Base-by-base conservation (phyloP, 2,329 filamentous ascomycete genomes). In the Chaetomium sp. region DNA sequence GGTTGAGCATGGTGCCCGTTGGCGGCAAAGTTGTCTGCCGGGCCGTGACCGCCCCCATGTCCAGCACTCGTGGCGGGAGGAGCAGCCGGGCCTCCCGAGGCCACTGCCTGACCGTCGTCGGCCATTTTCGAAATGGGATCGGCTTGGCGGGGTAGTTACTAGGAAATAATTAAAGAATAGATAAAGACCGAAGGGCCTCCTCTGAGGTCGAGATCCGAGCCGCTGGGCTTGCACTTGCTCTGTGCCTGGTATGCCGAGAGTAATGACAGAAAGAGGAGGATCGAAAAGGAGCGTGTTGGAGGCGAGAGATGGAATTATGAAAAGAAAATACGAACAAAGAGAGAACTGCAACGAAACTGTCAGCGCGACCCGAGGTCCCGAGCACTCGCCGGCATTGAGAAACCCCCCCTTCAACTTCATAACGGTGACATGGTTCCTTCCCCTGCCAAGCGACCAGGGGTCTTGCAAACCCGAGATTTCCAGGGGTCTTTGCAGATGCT, bases 391-490 rank as follows among this genome's bases (percentile, higher is more conserved):
- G 19, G 19, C 19, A 27, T 27, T 27, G 19, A 27, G 19, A 3
- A 42, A 42, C 6, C 2, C 19, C 2, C 19, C 14, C 12, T 45
- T 50, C 37, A 11, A 27, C 4, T 27, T 5, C 35, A 37, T 4
- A 11, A 5, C 36, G 5, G 36, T 4, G 36, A 9, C 33, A 10
- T 27, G 19, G 19, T 27, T 27, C 19, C 19, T 27, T 45, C 47
- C 47, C 53, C 46, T 55, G 47, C 53, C 53, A 55, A 55, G 47
- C 12, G 12, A n/a, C n/a, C 11, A 32, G 53, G 52, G 47, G 27
- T 8, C 7, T 41, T 34, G 38, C 49, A 38, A 49, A 19, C 6
- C 33, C 32, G 27, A 45, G 46, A 50, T 47, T 50, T 46, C 38
- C 53, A 54, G 53, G 53, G 52, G 51, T 44, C 19, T 40, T 12